Evolutionary conservation across 768 basidiomycete species (phyloP), one percentile per base, ranked within the genome.

Genomic region (Candolleomyces eurysporus): DNA sequence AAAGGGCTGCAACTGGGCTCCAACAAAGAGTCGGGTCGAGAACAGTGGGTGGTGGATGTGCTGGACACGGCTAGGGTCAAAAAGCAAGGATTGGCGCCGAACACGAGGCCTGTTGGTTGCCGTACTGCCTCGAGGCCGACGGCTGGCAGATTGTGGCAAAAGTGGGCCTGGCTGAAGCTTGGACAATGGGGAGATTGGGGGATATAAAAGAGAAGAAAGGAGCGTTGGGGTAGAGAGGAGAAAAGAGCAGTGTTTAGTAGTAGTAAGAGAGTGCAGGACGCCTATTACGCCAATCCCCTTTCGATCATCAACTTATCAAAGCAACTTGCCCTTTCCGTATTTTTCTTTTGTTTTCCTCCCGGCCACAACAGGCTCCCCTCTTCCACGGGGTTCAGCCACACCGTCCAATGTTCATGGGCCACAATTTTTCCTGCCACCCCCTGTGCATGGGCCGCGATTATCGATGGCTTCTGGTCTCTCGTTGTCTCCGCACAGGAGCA

Each of bases 191-290:
- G 26, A 26, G 26, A 26, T 4, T 26, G 26, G 26, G 26, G 26
- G 26, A 26, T 26, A 26, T 26, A 26, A 26, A 49, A 49, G 48
- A 14, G 10, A 6, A 55, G 32, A 55, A 55, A 55, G 39, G 53
- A 55, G 53, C 53, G 53, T 55, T 55, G 53, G 53, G 53, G 51
- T 52, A 52, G 51, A 26, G 31, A 55, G 53, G 5, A 55, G 53
- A 55, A 55, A 26, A 26, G 26, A 26, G 26, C 26, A 26, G 39
- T n/a, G 19, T 22, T 31, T 55, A 40, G 21, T 36, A 36, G 53
- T 55, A 42, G 31, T n/a, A 55, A 55, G 53, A 55, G 40, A 55
- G 48, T 13, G 53, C 26, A 26, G 26, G 26, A 26, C 26, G 26
- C 26, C 26, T 26, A 26, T 26, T 26, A 26, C 26, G 26, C 26